phyloP scores from a whole-genome alignment of 305 asterid species.

The Solanum hybrid region DNA sequence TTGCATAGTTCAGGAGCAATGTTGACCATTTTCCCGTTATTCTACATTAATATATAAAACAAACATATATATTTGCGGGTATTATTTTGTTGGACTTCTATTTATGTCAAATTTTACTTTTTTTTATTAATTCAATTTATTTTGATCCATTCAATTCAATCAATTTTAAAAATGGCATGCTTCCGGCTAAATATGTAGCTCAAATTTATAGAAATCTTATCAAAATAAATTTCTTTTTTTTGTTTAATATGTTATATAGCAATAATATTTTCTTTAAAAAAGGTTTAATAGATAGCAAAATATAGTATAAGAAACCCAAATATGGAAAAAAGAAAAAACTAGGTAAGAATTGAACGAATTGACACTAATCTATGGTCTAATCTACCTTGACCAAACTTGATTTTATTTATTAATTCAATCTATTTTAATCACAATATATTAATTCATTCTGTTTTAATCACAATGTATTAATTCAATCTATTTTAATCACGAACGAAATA shows the following conservation, averaged over 20 bases:
- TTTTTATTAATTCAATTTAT: too few species aligned
- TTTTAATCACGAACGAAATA: neutral
- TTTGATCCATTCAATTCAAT: neutral
- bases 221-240: neutral
- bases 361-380: neutral
- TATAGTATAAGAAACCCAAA: neutral
- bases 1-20: neutral
- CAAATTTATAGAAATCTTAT: neutral
- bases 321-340: neutral
- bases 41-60: neutral
- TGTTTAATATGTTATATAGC: neutral
- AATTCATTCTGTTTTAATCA: neutral
- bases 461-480: too few species aligned
- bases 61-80: neutral
- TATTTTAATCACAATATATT: too few species aligned
- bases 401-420: neutral
- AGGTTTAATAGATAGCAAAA: neutral
- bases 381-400: neutral
- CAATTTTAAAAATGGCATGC: neutral
- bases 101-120: neutral
- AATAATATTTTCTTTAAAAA: neutral
- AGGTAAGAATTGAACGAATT: neutral
- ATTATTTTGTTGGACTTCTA: neutral
- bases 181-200: neutral
- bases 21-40: neutral